phyloP scores from a whole-genome alignment of 2,329 filamentous ascomycete genomes.

The Botrytis paeoniae region DNA sequence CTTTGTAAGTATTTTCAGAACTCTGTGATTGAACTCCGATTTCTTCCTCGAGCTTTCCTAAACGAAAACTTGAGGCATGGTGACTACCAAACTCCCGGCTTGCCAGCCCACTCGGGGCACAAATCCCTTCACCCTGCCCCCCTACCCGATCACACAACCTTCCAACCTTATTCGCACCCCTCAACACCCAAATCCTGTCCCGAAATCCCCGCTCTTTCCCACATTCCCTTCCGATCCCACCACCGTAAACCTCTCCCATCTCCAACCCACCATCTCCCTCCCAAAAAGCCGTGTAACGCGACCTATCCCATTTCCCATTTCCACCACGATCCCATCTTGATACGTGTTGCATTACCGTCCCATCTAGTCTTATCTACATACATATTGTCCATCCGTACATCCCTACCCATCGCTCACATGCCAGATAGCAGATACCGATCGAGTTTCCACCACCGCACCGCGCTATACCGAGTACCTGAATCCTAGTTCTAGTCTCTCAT shows the following conservation, averaged over 20 bases:
- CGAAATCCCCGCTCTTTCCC: not conserved
- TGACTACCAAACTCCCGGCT: not conserved
- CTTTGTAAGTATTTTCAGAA: not conserved
- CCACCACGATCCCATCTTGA: not conserved
- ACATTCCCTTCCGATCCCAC: not conserved
- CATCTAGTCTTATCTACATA: not conserved
- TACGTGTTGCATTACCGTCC: not conserved
- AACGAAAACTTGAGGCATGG: too few species aligned
- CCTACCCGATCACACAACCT: not conserved
- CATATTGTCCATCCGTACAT: not conserved
- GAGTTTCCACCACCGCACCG: not conserved
- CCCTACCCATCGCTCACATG: not conserved
- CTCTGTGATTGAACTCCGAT: not conserved
- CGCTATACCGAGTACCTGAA: not conserved
- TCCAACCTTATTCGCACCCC: not conserved
- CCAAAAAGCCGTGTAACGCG: not conserved
- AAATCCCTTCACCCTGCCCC: not conserved
- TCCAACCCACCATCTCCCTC: not conserved
- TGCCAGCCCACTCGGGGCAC: not conserved
- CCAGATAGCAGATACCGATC: not conserved
- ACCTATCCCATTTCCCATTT: not conserved
- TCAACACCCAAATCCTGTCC: not conserved
- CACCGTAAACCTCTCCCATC: not conserved
- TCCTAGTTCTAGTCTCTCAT: not conserved
- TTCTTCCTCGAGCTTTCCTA: too few species aligned